These are phyloP conservation scores for Euphorbia peplus DNA, from an alignment of 345 rosid species.

Conservation along the genomic window DNA sequence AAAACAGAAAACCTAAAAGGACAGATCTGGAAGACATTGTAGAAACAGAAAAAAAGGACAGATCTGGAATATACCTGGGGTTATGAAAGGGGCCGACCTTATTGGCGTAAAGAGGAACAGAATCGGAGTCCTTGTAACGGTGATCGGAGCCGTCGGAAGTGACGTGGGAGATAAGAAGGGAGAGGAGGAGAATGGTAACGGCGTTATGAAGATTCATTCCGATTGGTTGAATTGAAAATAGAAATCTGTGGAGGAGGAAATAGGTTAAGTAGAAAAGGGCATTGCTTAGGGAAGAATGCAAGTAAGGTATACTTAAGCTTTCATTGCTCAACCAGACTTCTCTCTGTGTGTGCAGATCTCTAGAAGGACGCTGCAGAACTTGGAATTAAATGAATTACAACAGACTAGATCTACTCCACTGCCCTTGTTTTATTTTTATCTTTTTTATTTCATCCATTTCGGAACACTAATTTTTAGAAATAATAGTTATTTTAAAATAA, in stretches of 20 bases:
- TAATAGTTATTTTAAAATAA: too few species aligned
- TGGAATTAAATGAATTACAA: not conserved
- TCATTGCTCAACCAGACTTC: too few species aligned
- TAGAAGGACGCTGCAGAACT: not conserved
- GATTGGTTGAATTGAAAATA: not conserved
- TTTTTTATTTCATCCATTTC: too few species aligned
- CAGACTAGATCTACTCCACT: not conserved
- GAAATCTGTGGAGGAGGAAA: constrained; percentile 1
- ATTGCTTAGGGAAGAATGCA: not conserved
- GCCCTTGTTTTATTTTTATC: too few species aligned
- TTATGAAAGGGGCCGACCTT: constrained; percentile 86
- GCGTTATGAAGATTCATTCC: not conserved
- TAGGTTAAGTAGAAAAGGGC: not conserved
- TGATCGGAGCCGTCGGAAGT: constrained; percentile 70
- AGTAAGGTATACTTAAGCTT: constrained; percentile 11
- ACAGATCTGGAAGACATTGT: not conserved
- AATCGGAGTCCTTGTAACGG: constrained; percentile 62
- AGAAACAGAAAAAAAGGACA: too few species aligned
- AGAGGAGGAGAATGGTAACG: constrained; percentile 31
- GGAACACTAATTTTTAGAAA: too few species aligned
- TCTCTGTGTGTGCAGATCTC: not conserved
- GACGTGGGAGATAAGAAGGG: constrained; percentile 38
- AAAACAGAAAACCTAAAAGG: too few species aligned
- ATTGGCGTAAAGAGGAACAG: constrained; percentile 74
- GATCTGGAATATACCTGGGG: constrained; percentile 48